Conservation (phyloP, 2,329 filamentous ascomycete genomes). For the Aspergillus sp. region DNA sequence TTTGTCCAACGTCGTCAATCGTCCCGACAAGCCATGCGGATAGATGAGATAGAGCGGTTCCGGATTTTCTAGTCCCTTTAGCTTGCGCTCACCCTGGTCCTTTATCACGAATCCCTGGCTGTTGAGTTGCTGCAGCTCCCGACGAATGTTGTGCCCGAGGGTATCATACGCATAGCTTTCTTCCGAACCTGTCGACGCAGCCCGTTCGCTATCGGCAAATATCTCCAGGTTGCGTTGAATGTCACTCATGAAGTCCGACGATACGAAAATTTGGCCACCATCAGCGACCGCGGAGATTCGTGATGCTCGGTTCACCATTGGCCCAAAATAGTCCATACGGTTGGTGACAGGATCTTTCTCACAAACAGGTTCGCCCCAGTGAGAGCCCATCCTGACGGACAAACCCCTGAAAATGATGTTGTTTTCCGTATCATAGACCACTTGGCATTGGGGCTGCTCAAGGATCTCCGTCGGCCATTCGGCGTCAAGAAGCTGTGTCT, state of each 20-base stretch:
- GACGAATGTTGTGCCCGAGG: constrained; percentile 74
- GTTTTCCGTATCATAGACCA: constrained; percentile 78
- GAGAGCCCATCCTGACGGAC: constrained; percentile 95
- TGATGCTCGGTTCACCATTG: constrained; percentile 97
- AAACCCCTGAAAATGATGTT: constrained; percentile 90
- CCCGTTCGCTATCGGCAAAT: constrained; percentile 80
- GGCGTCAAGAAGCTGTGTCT: constrained; percentile 82
- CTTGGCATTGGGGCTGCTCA: constrained; percentile 79
- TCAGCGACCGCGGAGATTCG: constrained; percentile 93
- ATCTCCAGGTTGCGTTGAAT: constrained; percentile 88
- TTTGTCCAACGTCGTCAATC: constrained; percentile 54
- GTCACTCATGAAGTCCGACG: constrained; percentile 94
- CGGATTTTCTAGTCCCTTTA: constrained; percentile 96
- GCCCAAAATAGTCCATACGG: constrained; percentile 98
- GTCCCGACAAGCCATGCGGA: constrained; percentile 80
- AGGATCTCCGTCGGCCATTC: constrained; percentile 93
- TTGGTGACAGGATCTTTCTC: constrained; percentile 95
- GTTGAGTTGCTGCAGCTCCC: constrained; percentile 81
- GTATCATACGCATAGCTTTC: constrained; percentile 75
- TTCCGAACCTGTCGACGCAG: constrained; percentile 68
- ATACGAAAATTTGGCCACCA: constrained; percentile 94
- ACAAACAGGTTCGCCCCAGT: constrained; percentile 92
- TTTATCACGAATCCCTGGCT: constrained; percentile 96
- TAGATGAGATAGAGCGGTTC: constrained; percentile 96
- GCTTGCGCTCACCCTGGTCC: constrained; percentile 88